Evolutionary conservation across 1,284 basidiomycete genomes (phyloP).

Genomic region (Trichosporon coremiiforme): DNA sequence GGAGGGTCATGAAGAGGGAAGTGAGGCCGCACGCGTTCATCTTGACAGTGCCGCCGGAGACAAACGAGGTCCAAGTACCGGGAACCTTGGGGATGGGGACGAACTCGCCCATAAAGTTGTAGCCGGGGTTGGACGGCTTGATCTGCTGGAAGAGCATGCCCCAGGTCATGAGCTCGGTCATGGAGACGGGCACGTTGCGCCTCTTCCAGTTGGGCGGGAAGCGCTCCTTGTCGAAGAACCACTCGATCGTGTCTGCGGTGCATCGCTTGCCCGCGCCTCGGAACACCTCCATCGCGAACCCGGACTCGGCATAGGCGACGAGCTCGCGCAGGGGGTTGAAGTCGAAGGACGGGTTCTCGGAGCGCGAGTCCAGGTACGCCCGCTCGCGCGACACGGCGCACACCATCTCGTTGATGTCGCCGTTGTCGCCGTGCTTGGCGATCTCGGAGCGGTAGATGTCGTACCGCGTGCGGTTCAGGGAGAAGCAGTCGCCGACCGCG

Average conservation of each 20-base stretch:
- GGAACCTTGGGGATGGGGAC: neutral
- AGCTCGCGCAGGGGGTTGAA: constrained; percentile 20
- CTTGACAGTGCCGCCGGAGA: neutral
- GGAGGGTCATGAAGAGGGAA: constrained; percentile 4
- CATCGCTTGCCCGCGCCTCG: neutral
- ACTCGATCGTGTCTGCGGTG: constrained; percentile 15
- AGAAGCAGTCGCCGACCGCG: neutral
- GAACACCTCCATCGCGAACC: constrained; percentile 22
- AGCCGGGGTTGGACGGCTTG: constrained; percentile 6
- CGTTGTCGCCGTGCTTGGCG: constrained; percentile 2
- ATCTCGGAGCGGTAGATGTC: constrained; percentile 6
- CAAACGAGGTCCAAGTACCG: neutral
- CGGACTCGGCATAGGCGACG: constrained; percentile 26
- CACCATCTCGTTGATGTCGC: neutral
- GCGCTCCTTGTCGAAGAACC: constrained; percentile 22
- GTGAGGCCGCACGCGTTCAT: neutral
- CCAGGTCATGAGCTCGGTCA: constrained; percentile 24
- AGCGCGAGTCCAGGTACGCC: neutral
- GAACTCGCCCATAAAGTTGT: neutral
- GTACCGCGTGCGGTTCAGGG: neutral
- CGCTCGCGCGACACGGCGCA: constrained; percentile 4
- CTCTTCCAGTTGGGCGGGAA: constrained; percentile 22
- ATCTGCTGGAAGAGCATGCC: constrained; percentile 19
- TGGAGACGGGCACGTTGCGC: constrained; percentile 18
- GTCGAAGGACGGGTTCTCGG: constrained; percentile 18